Percentiles rank a stretch among this genome's conserved stretches.
Evolutionary conservation across 208 protist genomes (phyloP).

Genomic region (Leishmania tropica): DNA sequence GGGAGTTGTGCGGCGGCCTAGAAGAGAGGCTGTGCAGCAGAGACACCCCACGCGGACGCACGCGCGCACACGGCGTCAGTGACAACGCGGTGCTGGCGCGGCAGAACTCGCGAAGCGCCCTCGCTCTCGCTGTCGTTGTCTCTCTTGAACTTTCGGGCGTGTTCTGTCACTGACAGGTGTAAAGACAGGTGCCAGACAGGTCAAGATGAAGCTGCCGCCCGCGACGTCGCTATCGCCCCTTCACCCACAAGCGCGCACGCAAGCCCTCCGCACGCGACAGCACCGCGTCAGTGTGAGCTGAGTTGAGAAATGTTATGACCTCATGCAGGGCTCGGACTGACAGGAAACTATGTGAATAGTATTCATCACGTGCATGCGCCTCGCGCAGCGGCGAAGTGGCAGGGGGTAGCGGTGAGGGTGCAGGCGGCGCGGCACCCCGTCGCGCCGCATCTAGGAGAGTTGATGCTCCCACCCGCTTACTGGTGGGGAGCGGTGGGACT

Average conservation of each 20-base stretch:
- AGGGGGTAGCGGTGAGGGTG: background rate
- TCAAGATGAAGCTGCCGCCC: background rate
- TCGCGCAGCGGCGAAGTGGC: background rate
- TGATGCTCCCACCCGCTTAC: constrained; percentile 29
- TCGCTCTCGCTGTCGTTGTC: background rate
- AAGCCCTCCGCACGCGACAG: background rate
- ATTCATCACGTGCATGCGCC: constrained; percentile 13
- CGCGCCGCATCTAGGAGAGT: constrained; percentile 13
- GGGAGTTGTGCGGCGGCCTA: constrained; percentile 8
- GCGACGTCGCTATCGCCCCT: constrained; percentile 8
- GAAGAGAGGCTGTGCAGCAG: background rate
- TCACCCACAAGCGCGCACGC: background rate
- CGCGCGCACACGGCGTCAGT: background rate
- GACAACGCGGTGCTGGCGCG: background rate
- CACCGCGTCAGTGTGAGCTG: constrained; percentile 10
- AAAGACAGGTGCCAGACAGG: constrained; percentile 8
- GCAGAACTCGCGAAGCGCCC: constrained; percentile 3
- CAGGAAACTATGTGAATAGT: constrained; percentile 26
- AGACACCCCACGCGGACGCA: background rate
- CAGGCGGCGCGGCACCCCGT: background rate
- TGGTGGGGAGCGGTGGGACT: constrained; percentile 16
- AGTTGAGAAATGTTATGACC: constrained; percentile 15
- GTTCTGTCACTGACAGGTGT: constrained; percentile 6
- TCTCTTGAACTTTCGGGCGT: constrained; percentile 6
- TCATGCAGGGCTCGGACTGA: constrained; percentile 21